Evolutionary conservation across 2,329 filamentous ascomycete genomes (phyloP).

Genomic region (Fusarium pseudoanthophilum): DNA sequence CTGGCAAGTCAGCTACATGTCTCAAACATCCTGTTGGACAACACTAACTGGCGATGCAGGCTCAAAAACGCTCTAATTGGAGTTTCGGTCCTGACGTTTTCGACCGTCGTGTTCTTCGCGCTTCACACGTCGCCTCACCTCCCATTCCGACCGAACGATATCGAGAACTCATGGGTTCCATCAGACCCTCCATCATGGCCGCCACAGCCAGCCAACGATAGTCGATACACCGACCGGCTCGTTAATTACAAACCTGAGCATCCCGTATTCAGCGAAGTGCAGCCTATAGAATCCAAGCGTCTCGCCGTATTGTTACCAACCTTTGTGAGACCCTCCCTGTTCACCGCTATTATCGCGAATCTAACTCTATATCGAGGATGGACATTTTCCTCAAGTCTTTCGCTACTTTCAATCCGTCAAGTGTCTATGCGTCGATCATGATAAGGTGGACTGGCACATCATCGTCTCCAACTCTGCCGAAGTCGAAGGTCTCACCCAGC

Average conservation of each 20-base stretch:
- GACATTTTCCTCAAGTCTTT: not conserved
- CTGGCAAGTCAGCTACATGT: not conserved
- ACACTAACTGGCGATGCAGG: rapidly evolving
- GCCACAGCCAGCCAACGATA: not conserved
- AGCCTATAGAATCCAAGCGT: not conserved
- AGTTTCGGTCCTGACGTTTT: not conserved
- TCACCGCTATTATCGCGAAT: rapidly evolving
- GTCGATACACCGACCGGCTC: not conserved
- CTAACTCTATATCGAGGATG: not conserved
- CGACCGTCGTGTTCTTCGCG: not conserved
- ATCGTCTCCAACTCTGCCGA: not conserved
- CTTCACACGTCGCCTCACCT: not conserved
- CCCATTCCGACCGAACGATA: not conserved
- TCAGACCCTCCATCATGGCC: not conserved
- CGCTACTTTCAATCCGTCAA: not conserved
- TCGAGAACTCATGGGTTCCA: not conserved
- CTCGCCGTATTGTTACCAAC: not conserved
- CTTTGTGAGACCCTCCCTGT: not conserved
- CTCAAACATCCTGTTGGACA: rapidly evolving
- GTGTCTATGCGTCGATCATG: not conserved
- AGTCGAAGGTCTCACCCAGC: not conserved
- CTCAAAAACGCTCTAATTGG: not conserved
- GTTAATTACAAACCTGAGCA: not conserved
- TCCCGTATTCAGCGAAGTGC: not conserved
- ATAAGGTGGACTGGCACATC: not conserved